Conservation (phyloP, 306 rosid species). For the Begonia peltatifolia region DNA sequence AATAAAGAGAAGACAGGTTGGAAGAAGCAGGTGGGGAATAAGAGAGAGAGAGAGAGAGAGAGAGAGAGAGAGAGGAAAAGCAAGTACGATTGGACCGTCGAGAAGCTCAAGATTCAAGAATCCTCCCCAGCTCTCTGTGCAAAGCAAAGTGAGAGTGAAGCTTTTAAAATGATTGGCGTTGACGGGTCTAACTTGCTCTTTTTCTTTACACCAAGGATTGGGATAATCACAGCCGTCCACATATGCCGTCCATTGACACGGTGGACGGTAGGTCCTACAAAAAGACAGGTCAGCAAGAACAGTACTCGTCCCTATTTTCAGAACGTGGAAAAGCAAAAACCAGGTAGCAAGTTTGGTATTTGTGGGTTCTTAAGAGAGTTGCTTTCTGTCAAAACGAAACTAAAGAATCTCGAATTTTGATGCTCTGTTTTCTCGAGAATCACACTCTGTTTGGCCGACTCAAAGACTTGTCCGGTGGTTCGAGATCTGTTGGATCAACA, state of each 20-base stretch:
- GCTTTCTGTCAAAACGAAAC: too few species aligned
- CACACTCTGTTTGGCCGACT: too few species aligned
- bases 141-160: slow-evolving; percentile 17
- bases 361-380: not conserved
- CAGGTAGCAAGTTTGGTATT: slow-evolving; percentile 24
- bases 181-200: slow-evolving; percentile 43
- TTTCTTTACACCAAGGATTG: not conserved
- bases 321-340: not conserved
- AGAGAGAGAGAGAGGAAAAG: slow-evolving; percentile 2
- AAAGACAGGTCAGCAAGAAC: slow-evolving; percentile 4
- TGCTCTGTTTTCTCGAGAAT: too few species aligned
- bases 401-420: too few species aligned
- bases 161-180: slow-evolving; percentile 49
- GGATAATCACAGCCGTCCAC: not conserved
- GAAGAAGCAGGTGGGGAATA: too few species aligned
- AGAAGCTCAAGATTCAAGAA: slow-evolving; percentile 29
- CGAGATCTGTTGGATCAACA: too few species aligned
- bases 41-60: not conserved
- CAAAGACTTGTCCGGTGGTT: too few species aligned
- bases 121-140: slow-evolving; percentile 13
- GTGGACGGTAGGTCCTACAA: not conserved
- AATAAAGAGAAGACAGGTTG: too few species aligned
- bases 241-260: not conserved
- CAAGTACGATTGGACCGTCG: slow-evolving; percentile 10
- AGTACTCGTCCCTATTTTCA: not conserved